phyloP scores from a whole-genome alignment of 2,329 filamentous ascomycete genomes.

The Xylariaceae sp. region DNA sequence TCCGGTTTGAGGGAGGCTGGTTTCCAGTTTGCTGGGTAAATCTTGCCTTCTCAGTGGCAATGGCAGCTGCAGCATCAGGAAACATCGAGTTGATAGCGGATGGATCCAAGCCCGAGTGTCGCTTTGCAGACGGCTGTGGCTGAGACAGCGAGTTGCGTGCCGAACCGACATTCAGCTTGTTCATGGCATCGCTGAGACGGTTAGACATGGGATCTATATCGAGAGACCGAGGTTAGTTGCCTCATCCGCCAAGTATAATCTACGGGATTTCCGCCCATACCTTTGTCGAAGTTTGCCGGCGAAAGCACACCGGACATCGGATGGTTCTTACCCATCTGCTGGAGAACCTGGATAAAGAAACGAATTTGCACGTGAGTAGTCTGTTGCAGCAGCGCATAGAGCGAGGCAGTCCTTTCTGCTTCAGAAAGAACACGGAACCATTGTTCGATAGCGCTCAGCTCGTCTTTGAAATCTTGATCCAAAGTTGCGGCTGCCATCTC shows the following conservation, averaged over 20 bases:
- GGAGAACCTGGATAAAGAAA: conserved; percentile 97
- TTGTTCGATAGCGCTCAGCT: conserved; percentile 97
- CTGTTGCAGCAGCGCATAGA: conserved; percentile 95
- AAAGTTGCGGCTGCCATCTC: conserved; percentile 99
- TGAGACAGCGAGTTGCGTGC: conserved; percentile 83
- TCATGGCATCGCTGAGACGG: conserved; percentile 93
- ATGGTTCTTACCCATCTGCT: conserved; percentile 98
- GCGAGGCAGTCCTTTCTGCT: conserved; percentile 88
- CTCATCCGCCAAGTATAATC: conserved; percentile 2
- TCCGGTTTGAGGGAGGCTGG: conserved; percentile 84
- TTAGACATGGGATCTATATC: conserved; percentile 90
- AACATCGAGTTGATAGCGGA: conserved; percentile 99
- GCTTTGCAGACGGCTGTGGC: conserved; percentile 74
- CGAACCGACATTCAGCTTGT: conserved; percentile 83
- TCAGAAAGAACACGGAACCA: conserved; percentile 98
- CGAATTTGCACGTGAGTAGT: conserved; percentile 98
- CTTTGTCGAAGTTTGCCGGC: conserved; percentile 94
- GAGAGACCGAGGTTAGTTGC: conserved; percentile 20
- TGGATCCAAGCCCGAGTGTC: conserved; percentile 89
- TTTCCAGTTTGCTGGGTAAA: conserved; percentile 94
- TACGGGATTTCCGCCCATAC: conserved; percentile 44
- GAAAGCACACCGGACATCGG: conserved; percentile 95
- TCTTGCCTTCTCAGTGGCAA: conserved; percentile 95
- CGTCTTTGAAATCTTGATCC: conserved; percentile 99
- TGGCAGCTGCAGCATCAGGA: conserved; percentile 95